A percentile compares a stretch with the other conserved stretches of the same genome.
phyloP scores from a whole-genome alignment of 805 yeast species.

The Wickerhamiella cacticola region DNA sequence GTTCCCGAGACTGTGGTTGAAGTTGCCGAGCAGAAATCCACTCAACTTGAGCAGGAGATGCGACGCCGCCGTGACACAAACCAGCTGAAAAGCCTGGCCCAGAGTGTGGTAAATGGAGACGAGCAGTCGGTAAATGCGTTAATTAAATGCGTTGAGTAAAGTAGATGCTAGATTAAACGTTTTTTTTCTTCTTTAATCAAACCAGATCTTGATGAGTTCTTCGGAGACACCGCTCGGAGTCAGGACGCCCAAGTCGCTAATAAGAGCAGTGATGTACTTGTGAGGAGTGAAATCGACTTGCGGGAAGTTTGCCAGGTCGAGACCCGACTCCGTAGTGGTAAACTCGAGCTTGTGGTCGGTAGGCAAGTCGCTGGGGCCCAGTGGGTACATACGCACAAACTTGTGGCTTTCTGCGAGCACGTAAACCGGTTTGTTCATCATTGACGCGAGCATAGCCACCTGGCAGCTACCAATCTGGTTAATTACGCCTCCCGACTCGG shows the following conservation, averaged over 20 bases:
- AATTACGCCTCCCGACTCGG: conserved; percentile 96
- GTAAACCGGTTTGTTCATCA: conserved; percentile 83
- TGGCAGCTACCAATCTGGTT: conserved; percentile 88
- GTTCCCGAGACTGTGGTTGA: conserved; percentile 28
- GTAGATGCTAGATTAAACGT: too few species aligned
- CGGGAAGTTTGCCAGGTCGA: conserved; percentile 38
- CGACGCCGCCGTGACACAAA: neutral
- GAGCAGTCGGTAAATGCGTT: neutral
- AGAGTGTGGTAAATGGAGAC: conserved; percentile 4
- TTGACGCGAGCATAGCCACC: conserved; percentile 81
- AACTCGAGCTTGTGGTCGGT: conserved; percentile 35
- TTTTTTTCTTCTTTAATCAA: conserved; percentile 41
- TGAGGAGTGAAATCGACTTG: conserved; percentile 89
- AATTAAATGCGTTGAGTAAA: too few species aligned
- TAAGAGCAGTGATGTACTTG: conserved; percentile 85
- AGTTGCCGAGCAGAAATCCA: conserved; percentile 23
- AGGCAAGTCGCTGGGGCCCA: conserved; percentile 86
- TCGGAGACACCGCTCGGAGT: conserved; percentile 98
- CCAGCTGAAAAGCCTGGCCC: neutral
- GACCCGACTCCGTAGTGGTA: conserved; percentile 24
- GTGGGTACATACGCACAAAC: conserved; percentile 90
- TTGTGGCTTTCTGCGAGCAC: conserved; percentile 93
- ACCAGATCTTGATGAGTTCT: conserved; percentile 96
- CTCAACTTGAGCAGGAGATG: conserved; percentile 20
- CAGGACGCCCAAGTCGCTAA: conserved; percentile 90